Evolutionary conservation across 768 basidiomycete species (phyloP), one percentile per base, ranked within the genome.

Genomic region (Rhodotorula paludigena): DNA sequence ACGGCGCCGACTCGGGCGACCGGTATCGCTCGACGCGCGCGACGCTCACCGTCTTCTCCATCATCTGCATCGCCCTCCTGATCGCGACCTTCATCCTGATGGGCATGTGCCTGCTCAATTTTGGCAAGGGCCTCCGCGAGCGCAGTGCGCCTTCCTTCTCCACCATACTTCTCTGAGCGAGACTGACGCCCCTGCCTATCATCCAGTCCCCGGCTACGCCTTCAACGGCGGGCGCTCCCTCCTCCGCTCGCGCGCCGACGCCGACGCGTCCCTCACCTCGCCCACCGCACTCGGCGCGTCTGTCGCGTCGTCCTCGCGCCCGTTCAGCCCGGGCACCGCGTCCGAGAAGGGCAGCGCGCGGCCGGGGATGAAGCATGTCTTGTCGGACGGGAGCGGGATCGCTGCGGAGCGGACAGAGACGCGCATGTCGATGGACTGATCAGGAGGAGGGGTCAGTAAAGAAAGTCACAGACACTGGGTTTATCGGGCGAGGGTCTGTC

Each of bases 11-110:
- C 3, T 54, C 58, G 25, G 44, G 35, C 21, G 59, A 57, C 14
- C 63, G 71, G 10, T 72, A 72, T 38, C 8, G 25, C 2, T 18
- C 60, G 4, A 58, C 59, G 18, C 44, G 48, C 30, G 61, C 64
- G 41, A 73, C 71, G 3, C 42, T 73, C 21, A 73, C 71, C 16
- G 66, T 69, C 53, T 73, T 73, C 47, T 38, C 33, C 5, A 42
- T 73, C 53, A 48, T 73, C 58, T 35, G 28, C 8, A 52, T 73
- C 57, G 7, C 66, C 33, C 62, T 72, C 60, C 51, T 72, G 33
- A 16, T 65, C 36, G 45, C 44, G 2, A 72, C 71, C 9, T 56
- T 64, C 32, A 42, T 60, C 35, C 39, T 67, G 52, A 66, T 66
- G n/a, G 64, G 64, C 5, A 38, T 71, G 45, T 71, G 69, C 55